Evolutionary conservation across 2,329 filamentous ascomycete species (phyloP).

Genomic region (Pyrenochaeta sp.): DNA sequence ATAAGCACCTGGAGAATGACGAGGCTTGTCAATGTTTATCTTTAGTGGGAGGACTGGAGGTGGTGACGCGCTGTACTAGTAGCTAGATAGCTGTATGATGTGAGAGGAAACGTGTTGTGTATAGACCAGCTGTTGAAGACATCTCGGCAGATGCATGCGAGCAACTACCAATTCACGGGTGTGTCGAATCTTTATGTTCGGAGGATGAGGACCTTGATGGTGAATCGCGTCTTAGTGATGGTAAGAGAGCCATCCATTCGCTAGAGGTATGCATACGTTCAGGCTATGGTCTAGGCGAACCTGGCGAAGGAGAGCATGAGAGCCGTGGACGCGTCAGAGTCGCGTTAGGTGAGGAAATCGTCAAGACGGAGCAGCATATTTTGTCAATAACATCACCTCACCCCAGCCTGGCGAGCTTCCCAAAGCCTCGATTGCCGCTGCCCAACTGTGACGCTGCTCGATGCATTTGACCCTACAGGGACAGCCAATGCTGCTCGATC

Average conservation of each 20-base stretch:
- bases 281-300: not conserved
- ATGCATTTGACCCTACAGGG: too few species aligned
- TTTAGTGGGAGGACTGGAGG: not conserved
- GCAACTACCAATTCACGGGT: not conserved
- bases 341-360: not conserved
- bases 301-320: too few species aligned
- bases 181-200: conserved; percentile 9
- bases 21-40: too few species aligned
- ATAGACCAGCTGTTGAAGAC: not conserved
- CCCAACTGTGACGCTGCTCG: too few species aligned
- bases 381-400: too few species aligned
- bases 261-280: not conserved
- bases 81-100: not conserved
- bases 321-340: not conserved
- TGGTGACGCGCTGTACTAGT: not conserved
- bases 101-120: not conserved
- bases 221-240: not conserved
- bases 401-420: not conserved
- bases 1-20: too few species aligned
- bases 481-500: too few species aligned
- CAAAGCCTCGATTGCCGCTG: not conserved
- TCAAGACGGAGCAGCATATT: too few species aligned
- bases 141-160: not conserved
- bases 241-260: too few species aligned
- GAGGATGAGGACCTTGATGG: conserved; percentile 32